Conservation (phyloP, 306 rosid genomes). For the Malus fusca region DNA sequence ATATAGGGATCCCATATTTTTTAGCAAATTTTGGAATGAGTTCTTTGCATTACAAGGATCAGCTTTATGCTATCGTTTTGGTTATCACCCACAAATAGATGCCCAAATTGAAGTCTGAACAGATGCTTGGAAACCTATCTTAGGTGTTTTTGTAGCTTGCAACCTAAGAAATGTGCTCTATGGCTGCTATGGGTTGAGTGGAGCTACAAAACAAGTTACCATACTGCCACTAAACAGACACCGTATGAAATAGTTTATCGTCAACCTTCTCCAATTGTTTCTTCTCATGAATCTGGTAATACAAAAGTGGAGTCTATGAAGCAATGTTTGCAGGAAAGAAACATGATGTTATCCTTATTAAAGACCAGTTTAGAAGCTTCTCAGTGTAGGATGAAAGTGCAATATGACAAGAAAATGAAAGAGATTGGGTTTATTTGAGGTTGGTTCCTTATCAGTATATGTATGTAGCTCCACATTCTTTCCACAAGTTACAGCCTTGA, state of each 20-base stretch:
- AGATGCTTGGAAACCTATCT: neutral
- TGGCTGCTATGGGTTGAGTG: neutral
- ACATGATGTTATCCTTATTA: neutral
- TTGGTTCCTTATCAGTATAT: neutral
- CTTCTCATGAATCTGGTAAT: neutral
- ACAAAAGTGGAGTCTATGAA: neutral
- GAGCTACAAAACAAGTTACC: no score
- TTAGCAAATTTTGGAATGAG: neutral
- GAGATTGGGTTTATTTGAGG: no score
- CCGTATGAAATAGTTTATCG: no score
- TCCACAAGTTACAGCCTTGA: no score
- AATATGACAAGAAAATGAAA: no score
- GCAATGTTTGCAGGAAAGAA: no score
- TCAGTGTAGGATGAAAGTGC: no score
- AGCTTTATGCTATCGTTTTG: neutral
- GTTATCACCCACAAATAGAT: neutral
- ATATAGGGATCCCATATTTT: neutral
- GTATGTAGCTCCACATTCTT: neutral
- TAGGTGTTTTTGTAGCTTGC: neutral
- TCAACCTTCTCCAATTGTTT: neutral
- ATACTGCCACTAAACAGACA: no score
- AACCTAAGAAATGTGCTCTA: neutral
- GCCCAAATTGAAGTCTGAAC: neutral
- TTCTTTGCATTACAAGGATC: neutral
- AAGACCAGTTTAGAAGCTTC: no score